A percentile compares a stretch with the other conserved stretches of the same genome.
phyloP scores from a whole-genome alignment of 352 stramenopile genomes.

The Phytophthora europaea region DNA sequence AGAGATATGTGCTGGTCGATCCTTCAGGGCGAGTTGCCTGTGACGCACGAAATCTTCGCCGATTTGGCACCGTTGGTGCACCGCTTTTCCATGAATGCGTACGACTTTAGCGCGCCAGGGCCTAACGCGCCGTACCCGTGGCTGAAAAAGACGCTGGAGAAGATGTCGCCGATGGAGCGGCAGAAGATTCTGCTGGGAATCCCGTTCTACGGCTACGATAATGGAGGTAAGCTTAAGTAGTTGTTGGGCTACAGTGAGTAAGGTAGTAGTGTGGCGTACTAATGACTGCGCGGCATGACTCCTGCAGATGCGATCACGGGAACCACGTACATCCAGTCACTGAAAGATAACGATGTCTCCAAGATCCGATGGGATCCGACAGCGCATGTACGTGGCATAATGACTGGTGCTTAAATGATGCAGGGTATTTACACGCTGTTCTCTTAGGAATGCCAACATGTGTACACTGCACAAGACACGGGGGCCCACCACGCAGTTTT shows the following conservation, averaged over 20 bases:
- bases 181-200: conserved; percentile 77
- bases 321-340: conserved; percentile 47
- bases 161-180: conserved; percentile 53
- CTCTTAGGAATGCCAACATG: conserved; percentile 72
- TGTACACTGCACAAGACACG: conserved; percentile 47
- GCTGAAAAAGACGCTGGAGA: conserved; percentile 68
- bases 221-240: conserved; percentile 54
- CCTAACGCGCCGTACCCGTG: conserved; percentile 78
- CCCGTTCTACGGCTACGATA: conserved; percentile 88
- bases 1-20: background rate
- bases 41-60: conserved; percentile 67
- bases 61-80: conserved; percentile 72
- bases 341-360: conserved; percentile 48
- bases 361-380: conserved; percentile 64
- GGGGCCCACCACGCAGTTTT: conserved; percentile 62
- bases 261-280: background rate
- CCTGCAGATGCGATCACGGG: conserved; percentile 56
- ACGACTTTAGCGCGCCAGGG: conserved; percentile 71
- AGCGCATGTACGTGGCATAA: conserved; percentile 45
- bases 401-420: background rate
- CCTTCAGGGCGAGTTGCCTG: conserved; percentile 54
- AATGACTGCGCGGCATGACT: background rate
- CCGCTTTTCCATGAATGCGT: conserved; percentile 87
- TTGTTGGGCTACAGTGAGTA: background rate
- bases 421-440: background rate